Conservation (phyloP, 208 protist genomes). For the Crithidia mellificae region DNA sequence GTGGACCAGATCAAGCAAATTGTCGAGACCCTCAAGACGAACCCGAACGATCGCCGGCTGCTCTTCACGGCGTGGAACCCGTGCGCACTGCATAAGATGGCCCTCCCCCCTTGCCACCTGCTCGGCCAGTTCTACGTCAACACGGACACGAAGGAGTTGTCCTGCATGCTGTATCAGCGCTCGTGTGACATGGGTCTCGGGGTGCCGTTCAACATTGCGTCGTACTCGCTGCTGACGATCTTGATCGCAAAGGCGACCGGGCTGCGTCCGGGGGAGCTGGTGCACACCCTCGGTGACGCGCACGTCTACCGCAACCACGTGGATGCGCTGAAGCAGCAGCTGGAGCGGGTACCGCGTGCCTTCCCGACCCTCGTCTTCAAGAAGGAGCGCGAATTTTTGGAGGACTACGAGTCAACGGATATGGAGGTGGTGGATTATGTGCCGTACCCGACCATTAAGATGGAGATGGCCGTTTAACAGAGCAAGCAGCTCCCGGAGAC, state of each 20-base stretch:
- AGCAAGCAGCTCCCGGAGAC: neutral
- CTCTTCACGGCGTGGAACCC: constrained; percentile 99
- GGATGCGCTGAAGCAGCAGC: constrained; percentile 94
- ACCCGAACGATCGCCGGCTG: constrained; percentile 95
- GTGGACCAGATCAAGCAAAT: constrained; percentile 96
- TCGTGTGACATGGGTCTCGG: constrained; percentile 98
- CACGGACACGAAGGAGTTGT: constrained; percentile 87
- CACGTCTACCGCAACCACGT: constrained; percentile 99
- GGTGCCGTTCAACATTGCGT: constrained; percentile 99
- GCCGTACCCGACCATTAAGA: constrained; percentile 94
- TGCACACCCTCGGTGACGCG: constrained; percentile 97
- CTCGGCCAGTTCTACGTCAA: constrained; percentile 97
- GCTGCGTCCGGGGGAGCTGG: constrained; percentile 95
- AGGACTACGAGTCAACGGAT: constrained; percentile 93
- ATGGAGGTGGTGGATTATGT: constrained; percentile 95
- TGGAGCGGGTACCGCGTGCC: constrained; percentile 87
- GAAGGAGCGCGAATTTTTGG: constrained; percentile 76
- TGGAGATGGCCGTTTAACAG: constrained; percentile 97
- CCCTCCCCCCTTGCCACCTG: constrained; percentile 98
- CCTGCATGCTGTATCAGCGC: constrained; percentile 94
- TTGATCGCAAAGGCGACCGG: constrained; percentile 92
- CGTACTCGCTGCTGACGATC: constrained; percentile 96
- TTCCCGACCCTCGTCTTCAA: constrained; percentile 91
- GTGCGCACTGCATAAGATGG: constrained; percentile 93
- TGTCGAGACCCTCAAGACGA: constrained; percentile 91